Evolutionary conservation across 768 basidiomycete genomes (phyloP).

Genomic region (Collybia sp.): DNA sequence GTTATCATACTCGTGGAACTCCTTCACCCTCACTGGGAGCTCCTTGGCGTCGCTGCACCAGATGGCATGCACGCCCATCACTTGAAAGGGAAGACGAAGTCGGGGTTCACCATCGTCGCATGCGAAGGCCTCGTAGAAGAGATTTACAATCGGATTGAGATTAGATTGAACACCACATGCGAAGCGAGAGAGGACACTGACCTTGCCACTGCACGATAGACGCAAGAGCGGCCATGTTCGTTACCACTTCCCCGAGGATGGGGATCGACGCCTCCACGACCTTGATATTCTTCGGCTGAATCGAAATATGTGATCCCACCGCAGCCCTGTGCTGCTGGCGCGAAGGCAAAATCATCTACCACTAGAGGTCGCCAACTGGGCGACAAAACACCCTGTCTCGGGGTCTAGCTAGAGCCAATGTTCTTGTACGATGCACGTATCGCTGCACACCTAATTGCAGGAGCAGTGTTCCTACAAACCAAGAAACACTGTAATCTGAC

Average conservation of each 20-base stretch:
- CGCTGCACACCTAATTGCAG: too few species aligned
- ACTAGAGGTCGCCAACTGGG: too few species aligned
- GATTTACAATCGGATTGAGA: slow-evolving; percentile 38
- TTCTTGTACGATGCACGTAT: too few species aligned
- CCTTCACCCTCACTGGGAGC: slow-evolving; percentile 94
- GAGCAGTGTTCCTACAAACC: too few species aligned
- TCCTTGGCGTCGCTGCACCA: slow-evolving; percentile 67
- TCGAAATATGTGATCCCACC: slow-evolving; percentile 99
- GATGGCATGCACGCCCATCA: slow-evolving; percentile 91
- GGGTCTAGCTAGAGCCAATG: too few species aligned
- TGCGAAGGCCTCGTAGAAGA: slow-evolving; percentile 96
- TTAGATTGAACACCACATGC: not conserved
- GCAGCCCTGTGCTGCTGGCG: slow-evolving; percentile 78
- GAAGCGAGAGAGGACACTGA: slow-evolving; percentile 24
- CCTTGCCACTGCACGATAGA: slow-evolving; percentile 98
- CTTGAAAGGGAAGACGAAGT: slow-evolving; percentile 88
- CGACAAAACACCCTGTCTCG: too few species aligned
- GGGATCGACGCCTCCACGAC: slow-evolving; percentile 94
- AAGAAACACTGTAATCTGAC: too few species aligned
- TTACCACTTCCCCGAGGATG: slow-evolving; percentile 88
- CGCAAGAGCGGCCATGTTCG: slow-evolving; percentile 77
- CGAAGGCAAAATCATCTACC: too few species aligned
- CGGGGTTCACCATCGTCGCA: slow-evolving; percentile 92
- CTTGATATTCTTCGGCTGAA: slow-evolving; percentile 97
- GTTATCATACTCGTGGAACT: slow-evolving; percentile 93